Conservation (phyloP, 2,329 filamentous ascomycete genomes). For the Penicillium hesseltinei region DNA sequence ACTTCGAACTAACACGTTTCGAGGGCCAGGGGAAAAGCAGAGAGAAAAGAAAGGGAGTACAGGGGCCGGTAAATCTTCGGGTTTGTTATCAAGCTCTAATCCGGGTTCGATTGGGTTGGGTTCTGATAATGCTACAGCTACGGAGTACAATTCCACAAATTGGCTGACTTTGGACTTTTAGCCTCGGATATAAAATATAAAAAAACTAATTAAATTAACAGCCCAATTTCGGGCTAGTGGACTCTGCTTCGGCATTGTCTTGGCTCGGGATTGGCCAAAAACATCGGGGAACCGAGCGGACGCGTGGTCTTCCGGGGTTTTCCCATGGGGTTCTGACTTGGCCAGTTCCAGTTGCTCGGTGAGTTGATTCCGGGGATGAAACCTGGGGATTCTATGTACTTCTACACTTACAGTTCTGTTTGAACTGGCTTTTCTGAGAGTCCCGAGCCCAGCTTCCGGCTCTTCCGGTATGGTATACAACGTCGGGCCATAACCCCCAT, state of each 20-base stretch:
- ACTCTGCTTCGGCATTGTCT: not conserved
- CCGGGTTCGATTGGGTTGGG: too few species aligned
- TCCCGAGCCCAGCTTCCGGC: not conserved
- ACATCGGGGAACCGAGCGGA: constrained; percentile 12
- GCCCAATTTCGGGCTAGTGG: not conserved
- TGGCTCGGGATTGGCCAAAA: constrained; percentile 5
- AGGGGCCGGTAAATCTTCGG: not conserved
- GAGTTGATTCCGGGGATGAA: constrained; percentile 12
- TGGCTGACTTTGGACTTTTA: not conserved
- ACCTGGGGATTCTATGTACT: constrained; percentile 7
- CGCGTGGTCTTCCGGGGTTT: too few species aligned
- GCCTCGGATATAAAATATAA: not conserved
- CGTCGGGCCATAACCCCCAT: not conserved
- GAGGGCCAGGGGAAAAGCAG: too few species aligned
- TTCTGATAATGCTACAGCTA: not conserved
- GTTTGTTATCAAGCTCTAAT: not conserved
- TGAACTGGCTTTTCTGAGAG: not conserved
- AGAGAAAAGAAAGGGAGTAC: not conserved
- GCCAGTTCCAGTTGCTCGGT: constrained; percentile 20
- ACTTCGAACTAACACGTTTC: too few species aligned
- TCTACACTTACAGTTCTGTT: not conserved
- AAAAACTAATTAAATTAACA: not conserved
- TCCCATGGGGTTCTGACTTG: constrained; percentile 1
- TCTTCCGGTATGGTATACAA: not conserved
- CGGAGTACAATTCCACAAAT: constrained; percentile 1